Evolutionary conservation across 148 eudicot species (phyloP).

Genomic region (Euryodendron excelsum): DNA sequence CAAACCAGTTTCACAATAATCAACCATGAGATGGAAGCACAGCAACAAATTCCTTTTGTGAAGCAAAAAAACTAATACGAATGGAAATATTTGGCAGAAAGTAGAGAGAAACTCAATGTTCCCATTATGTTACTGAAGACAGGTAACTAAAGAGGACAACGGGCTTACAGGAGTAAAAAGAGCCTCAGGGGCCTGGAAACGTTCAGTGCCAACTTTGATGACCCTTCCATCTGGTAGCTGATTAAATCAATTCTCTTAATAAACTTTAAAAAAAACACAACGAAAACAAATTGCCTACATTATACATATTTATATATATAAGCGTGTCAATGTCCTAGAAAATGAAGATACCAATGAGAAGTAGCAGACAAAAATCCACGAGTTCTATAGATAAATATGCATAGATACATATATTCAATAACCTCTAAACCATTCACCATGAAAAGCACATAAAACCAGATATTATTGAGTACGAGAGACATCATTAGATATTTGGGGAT

Average conservation of each 20-base stretch:
- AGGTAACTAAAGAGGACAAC: background rate
- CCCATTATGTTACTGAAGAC: background rate
- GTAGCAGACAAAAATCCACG: background rate
- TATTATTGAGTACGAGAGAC: too few relatives aligned
- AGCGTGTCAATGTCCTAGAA: background rate
- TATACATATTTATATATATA: background rate
- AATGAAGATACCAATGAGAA: background rate
- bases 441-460: too few relatives aligned
- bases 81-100: background rate
- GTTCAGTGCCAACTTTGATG: constrained; percentile 89
- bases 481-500: too few relatives aligned
- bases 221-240: constrained; percentile 96
- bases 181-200: constrained; percentile 98
- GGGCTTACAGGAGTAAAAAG: constrained; percentile 87
- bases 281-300: background rate
- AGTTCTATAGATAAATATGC: background rate
- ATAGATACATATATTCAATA: background rate
- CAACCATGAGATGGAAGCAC: too few relatives aligned
- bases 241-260: constrained; percentile 12
- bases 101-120: background rate
- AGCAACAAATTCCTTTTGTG: too few relatives aligned
- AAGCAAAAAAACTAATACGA: background rate
- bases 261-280: background rate
- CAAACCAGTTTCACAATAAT: too few relatives aligned
- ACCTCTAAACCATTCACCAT: background rate